A percentile compares a stretch with the other conserved stretches of the same genome.
These are phyloP conservation scores for Rosa multiflora DNA, from an alignment of 306 rosid species.

Conservation along the genomic window DNA sequence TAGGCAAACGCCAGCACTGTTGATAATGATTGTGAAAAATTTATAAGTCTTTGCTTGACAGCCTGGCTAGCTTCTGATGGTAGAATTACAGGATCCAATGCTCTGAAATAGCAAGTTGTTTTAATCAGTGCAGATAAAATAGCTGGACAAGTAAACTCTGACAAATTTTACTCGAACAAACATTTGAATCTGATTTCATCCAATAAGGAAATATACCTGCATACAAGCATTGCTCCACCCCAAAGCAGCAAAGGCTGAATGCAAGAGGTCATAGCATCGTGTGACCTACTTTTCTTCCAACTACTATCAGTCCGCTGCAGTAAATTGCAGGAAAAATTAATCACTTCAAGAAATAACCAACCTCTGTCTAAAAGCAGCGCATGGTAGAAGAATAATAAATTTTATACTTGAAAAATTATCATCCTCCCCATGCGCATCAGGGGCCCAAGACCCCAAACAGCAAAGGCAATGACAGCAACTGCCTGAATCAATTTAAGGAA, in stretches of 20 bases:
- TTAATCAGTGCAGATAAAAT: conserved; percentile 28
- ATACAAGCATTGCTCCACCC: conserved; percentile 77
- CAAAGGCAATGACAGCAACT: conserved; percentile 79
- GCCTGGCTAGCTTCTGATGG: conserved; percentile 79
- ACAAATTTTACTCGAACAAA: background rate
- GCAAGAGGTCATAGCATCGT: conserved; percentile 60
- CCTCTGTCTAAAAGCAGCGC: conserved; percentile 21
- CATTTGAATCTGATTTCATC: conserved; percentile 3
- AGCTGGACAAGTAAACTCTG: conserved; percentile 7
- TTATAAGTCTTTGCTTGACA: conserved; percentile 80
- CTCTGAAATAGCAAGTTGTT: conserved; percentile 54
- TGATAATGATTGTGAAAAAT: conserved; percentile 74
- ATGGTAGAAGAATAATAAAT: conserved; percentile 24
- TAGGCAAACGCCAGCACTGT: conserved; percentile 89
- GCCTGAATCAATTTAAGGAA: conserved; percentile 69
- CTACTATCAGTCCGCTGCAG: conserved; percentile 73
- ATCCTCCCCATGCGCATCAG: conserved; percentile 68
- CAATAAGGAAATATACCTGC: conserved; percentile 60
- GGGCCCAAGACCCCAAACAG: conserved; percentile 87
- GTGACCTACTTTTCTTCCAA: conserved; percentile 82
- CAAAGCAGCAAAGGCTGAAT: conserved; percentile 87
- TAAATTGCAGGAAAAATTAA: conserved; percentile 24
- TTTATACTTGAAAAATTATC: conserved; percentile 64
- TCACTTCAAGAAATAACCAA: conserved; percentile 19
- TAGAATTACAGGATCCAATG: conserved; percentile 77